Base-by-base conservation (phyloP, 1,284 basidiomycete genomes). In the Fomitopsis betulina region DNA sequence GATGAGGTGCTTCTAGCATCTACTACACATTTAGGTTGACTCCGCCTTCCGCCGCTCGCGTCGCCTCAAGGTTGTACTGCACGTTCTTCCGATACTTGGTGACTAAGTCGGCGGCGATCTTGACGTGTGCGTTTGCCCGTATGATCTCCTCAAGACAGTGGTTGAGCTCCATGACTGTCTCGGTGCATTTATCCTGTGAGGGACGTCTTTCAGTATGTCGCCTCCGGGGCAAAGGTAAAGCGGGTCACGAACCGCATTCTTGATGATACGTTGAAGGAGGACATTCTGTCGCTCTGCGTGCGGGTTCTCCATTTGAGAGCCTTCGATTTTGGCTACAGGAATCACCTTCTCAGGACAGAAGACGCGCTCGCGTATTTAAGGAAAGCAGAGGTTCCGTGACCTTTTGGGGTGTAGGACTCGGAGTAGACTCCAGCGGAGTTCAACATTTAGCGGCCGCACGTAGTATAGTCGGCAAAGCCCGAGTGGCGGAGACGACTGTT, bases 221-320 rank as follows among this genome's bases (percentile, higher is more conserved):
- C 2, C 4, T 6, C 3, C 19, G 53, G 21, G 10, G 5, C 9
- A 27, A 17, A 43, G 1, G 27, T 12, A n/a, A 23, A 13, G 27
- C 25, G 54, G 21, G 7, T 25, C 17, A 74, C 88, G 68, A 62
- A 94, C 93, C 15, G 91, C 85, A 65, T 94, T 96, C 74, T 94
- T 94, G 47, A 94, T 79, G 63, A 97, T 95, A 25, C 94, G 83
- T 67, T 95, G 92, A 2, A 96, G 79, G 27, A 96, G 80, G 32
- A 94, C 85, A 32, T 91, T 91, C 70, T 97, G 94, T 58, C 92
- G 81, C 72, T 94, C 93, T 62, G 94, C 91, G 68, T 96, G 92
- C 32, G 91, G 92, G 70, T 94, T 94, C 74, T 94, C 90, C 93
- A 94, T 94, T n/a, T 54, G 4, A 25, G 39, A 21, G 47, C 5